These are phyloP conservation scores for Penicillium sp. DNA, from an alignment of 2,329 filamentous ascomycete genomes.

Conservation along the genomic window DNA sequence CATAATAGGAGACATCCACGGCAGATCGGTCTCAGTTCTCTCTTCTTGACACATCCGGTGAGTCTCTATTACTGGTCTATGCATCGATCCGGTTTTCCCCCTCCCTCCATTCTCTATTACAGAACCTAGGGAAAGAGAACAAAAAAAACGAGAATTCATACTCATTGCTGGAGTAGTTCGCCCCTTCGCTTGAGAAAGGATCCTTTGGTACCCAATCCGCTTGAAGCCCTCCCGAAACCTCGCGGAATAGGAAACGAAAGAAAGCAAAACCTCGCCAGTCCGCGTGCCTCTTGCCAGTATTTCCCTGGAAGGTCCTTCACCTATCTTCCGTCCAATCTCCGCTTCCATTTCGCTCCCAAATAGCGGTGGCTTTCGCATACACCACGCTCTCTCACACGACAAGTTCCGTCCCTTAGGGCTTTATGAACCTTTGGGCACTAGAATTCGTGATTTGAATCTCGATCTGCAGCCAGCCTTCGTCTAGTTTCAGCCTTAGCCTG, in stretches of 20 bases:
- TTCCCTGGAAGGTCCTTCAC: conserved; percentile 14
- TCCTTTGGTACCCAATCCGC: conserved; percentile 35
- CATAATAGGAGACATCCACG: conserved; percentile 37
- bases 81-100: conserved; percentile 31
- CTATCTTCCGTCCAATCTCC: conserved; percentile 16
- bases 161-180: conserved; percentile 47
- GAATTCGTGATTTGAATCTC: conserved; percentile 26
- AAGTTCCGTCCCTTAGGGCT: conserved; percentile 18
- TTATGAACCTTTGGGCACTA: conserved; percentile 27
- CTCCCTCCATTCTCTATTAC: conserved; percentile 16
- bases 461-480: conserved; percentile 37
- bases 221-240: conserved; percentile 36
- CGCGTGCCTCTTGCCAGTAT: conserved; percentile 3
- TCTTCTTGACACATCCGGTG: conserved; percentile 2
- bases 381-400: conserved; percentile 22
- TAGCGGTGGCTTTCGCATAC: conserved; percentile 19
- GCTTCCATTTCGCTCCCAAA: conserved; percentile 6
- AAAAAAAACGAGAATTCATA: conserved; percentile 30
- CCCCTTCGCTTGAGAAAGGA: conserved; percentile 20
- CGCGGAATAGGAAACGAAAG: conserved; percentile 23
- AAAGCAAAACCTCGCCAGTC: conserved; percentile 33
- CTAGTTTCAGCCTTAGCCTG: conserved; percentile 31
- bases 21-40: conserved; percentile 22
- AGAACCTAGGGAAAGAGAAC: conserved; percentile 1
- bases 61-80: conserved; percentile 33